Conservation (phyloP, 2,329 filamentous ascomycete genomes). For the Fusarium sp. region DNA sequence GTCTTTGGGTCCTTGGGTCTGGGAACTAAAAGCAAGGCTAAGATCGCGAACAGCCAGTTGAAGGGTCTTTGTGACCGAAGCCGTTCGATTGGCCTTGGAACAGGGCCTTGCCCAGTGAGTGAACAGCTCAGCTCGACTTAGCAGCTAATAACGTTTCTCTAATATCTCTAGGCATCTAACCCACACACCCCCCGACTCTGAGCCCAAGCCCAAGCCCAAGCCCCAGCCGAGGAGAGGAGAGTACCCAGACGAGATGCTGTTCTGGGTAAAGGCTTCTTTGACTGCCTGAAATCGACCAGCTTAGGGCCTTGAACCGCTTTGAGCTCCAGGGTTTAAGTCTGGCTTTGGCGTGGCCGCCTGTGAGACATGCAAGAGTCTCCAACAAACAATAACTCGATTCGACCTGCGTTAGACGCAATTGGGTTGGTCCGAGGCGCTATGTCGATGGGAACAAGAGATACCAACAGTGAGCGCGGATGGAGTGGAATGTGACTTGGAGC, state of each 20-base stretch:
- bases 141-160: background rate
- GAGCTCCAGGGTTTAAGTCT: constrained; percentile 28
- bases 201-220: background rate
- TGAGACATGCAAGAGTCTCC: constrained; percentile 32
- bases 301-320: constrained; percentile 18
- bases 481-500: constrained; percentile 41
- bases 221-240: background rate
- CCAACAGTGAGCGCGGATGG: constrained; percentile 9
- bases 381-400: background rate
- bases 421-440: constrained; percentile 29
- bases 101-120: background rate
- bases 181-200: background rate
- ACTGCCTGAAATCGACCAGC: background rate
- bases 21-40: background rate
- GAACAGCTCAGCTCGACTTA: background rate
- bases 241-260: constrained; percentile 18
- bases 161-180: background rate
- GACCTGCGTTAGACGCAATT: constrained; percentile 34
- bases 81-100: constrained; percentile 31
- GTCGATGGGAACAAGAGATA: constrained; percentile 32
- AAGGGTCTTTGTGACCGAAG: constrained; percentile 38
- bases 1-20: constrained; percentile 34
- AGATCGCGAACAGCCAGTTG: constrained; percentile 40
- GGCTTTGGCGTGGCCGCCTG: constrained; percentile 8
- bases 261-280: constrained; percentile 40